These are phyloP conservation scores for Colletotrichum liriopes DNA, from an alignment of 2,329 filamentous ascomycete species.

Conservation along the genomic window DNA sequence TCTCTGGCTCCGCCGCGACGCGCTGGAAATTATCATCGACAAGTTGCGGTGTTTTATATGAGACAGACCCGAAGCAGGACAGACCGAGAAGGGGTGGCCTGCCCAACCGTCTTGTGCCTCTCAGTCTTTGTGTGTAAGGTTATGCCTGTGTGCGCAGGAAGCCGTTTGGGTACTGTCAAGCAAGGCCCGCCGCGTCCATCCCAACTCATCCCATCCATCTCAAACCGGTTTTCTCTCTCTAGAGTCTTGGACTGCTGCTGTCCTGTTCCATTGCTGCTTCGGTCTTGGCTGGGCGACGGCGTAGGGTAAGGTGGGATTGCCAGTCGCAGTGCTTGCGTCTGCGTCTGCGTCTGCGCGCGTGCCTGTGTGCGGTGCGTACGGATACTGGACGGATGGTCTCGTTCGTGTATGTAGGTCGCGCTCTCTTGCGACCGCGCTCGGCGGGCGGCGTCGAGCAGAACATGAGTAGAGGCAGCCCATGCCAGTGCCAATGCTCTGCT, in stretches of 20 bases:
- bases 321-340: conserved; percentile 12
- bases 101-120: conserved; percentile 34
- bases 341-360: conserved; percentile 15
- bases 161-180: conserved; percentile 15
- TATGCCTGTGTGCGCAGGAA: conserved; percentile 34
- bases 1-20: conserved; percentile 14
- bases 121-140: conserved; percentile 37
- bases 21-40: conserved; percentile 4
- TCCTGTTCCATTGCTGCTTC: conserved; percentile 37
- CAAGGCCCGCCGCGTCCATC: conserved; percentile 30
- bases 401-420: conserved; percentile 30
- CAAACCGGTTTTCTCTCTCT: conserved; percentile 16
- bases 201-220: conserved; percentile 32
- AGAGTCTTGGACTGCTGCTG: conserved; percentile 2
- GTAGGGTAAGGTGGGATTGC: conserved; percentile 31
- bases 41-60: conserved; percentile 22
- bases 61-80: conserved; percentile 30
- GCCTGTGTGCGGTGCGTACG: conserved; percentile 27
- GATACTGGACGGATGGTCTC: conserved; percentile 11
- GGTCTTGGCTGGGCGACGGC: conserved; percentile 33
- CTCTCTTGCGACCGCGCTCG: conserved; percentile 22
- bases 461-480: conserved; percentile 35
- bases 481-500: conserved; percentile 26
- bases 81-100: conserved; percentile 22
- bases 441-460: not conserved